These are phyloP conservation scores for Quercus cerris DNA, from an alignment of 306 rosid species.

Conservation along the genomic window DNA sequence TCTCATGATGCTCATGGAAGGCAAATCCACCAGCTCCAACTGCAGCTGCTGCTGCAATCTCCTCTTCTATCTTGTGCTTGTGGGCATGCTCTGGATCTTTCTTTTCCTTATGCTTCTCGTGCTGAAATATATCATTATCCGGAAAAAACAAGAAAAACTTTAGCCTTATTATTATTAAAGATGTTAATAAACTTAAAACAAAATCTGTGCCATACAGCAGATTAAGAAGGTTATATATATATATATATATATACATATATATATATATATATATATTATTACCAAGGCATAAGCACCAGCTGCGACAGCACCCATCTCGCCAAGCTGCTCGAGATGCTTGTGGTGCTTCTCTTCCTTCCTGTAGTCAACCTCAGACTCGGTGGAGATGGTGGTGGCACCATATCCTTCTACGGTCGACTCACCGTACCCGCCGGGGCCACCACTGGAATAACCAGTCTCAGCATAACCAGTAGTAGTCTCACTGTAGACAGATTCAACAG, in stretches of 20 bases:
- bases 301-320: constrained; percentile 48
- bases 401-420: background rate
- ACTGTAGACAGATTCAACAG: background rate
- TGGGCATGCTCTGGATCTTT: constrained; percentile 64
- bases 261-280: background rate
- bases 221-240: too few species aligned
- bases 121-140: constrained; percentile 18
- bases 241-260: too few species aligned
- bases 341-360: constrained; percentile 72
- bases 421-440: background rate
- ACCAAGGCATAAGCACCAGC: constrained; percentile 72
- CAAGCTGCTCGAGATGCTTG: constrained; percentile 50
- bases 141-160: too few species aligned
- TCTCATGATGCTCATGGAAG: constrained; percentile 75
- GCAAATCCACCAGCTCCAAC: constrained; percentile 69
- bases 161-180: too few species aligned
- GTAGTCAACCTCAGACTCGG: constrained; percentile 35
- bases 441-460: background rate
- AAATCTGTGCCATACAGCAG: too few species aligned
- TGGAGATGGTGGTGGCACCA: background rate
- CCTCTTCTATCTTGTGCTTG: constrained; percentile 79
- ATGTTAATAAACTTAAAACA: too few species aligned
- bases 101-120: constrained; percentile 61
- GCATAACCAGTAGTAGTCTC: background rate
- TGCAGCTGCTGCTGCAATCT: constrained; percentile 56